phyloP scores from a whole-genome alignment of 768 basidiomycete genomes.

The Lactifluus echinatus region DNA sequence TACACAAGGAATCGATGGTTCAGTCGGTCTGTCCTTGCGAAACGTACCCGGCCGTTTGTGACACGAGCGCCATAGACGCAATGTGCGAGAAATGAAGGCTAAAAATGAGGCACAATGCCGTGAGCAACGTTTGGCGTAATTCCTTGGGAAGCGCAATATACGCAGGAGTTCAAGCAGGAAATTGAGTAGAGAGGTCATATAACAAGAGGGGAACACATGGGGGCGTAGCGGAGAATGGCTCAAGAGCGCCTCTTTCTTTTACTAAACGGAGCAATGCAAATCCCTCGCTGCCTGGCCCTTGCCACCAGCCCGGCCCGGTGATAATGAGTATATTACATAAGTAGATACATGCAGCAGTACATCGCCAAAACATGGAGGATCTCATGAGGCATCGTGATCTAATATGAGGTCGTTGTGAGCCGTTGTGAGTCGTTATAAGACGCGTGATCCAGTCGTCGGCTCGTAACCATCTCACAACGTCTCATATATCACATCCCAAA shows the following conservation, averaged over 20 bases:
- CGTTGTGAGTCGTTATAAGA: no score
- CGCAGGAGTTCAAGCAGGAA: neutral
- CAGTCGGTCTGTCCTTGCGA: neutral
- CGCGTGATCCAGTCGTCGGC: no score
- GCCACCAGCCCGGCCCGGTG: no score
- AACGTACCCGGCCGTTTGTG: neutral
- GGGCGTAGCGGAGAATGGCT: neutral
- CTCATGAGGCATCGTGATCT: no score
- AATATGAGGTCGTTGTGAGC: no score
- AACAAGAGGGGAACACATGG: neutral
- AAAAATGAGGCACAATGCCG: neutral
- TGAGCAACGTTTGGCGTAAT: neutral
- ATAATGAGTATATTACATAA: no score
- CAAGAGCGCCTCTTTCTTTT: neutral
- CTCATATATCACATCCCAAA: no score
- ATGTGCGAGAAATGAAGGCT: conserved; percentile 1
- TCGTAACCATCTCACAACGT: no score
- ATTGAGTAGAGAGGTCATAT: neutral
- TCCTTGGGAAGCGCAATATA: neutral
- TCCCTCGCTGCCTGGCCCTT: no score
- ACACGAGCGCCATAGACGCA: neutral
- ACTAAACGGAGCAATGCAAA: no score
- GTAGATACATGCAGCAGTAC: no score
- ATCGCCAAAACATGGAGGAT: no score
- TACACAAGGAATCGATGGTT: neutral